Conservation (phyloP, 768 basidiomycete species). For the Dentipellis sp. region DNA sequence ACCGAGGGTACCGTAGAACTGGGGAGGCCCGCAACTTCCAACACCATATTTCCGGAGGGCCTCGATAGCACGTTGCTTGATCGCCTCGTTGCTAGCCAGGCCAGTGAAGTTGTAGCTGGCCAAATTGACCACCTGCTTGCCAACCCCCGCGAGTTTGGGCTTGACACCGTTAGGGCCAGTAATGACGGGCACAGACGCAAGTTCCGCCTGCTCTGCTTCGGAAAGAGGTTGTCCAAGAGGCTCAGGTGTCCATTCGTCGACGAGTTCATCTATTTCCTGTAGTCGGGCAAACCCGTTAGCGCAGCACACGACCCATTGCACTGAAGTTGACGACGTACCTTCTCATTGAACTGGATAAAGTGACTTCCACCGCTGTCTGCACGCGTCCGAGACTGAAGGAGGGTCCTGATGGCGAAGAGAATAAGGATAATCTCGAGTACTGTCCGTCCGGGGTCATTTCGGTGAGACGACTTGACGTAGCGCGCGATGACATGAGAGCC, state of each 20-base stretch:
- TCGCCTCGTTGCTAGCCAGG: constrained; percentile 75
- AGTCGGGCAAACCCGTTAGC: neutral
- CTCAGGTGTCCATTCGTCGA: constrained; percentile 91
- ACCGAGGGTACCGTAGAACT: constrained; percentile 97
- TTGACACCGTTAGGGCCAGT: constrained; percentile 75
- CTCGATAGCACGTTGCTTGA: constrained; percentile 81
- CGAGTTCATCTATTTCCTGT: constrained; percentile 94
- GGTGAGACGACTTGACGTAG: constrained; percentile 91
- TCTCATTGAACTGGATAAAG: constrained; percentile 86
- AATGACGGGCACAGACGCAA: constrained; percentile 70
- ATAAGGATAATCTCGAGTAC: constrained; percentile 83
- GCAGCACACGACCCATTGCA: neutral
- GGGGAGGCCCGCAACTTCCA: constrained; percentile 92
- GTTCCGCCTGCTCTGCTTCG: constrained; percentile 51
- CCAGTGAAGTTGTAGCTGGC: constrained; percentile 91
- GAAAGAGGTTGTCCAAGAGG: constrained; percentile 61
- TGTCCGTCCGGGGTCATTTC: constrained; percentile 91
- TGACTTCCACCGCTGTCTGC: constrained; percentile 79
- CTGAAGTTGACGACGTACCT: constrained; percentile 42
- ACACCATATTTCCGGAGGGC: constrained; percentile 84
- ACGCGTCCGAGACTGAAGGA: constrained; percentile 84
- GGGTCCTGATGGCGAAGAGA: constrained; percentile 80
- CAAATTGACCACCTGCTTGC: constrained; percentile 76
- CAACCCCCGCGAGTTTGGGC: constrained; percentile 63
- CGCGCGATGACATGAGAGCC: constrained; percentile 80